These are phyloP conservation scores for Colletotrichum melonis DNA, from an alignment of 2,329 filamentous ascomycete species.

Conservation along the genomic window DNA sequence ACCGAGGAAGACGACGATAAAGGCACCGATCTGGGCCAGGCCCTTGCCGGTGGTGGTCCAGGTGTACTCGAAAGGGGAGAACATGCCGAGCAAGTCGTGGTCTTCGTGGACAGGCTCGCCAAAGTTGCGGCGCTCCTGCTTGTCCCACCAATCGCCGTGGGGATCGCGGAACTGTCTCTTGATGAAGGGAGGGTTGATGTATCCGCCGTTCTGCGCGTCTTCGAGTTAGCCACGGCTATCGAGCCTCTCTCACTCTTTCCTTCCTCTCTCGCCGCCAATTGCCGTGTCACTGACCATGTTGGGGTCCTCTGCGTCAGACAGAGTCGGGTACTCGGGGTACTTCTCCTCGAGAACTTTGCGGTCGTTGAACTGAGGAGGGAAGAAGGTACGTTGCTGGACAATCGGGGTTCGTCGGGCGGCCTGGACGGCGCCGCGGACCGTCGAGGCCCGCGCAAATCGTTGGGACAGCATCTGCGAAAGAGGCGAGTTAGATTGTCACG, in stretches of 20 bases:
- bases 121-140: slow-evolving; percentile 96
- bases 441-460: slow-evolving; percentile 65
- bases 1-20: slow-evolving; percentile 71
- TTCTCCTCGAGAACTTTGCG: slow-evolving; percentile 61
- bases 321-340: slow-evolving; percentile 58
- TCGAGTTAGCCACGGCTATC: slow-evolving; percentile 38
- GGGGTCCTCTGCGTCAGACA: slow-evolving; percentile 73
- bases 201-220: slow-evolving; percentile 80
- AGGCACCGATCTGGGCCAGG: slow-evolving; percentile 74
- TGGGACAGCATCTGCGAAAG: slow-evolving; percentile 68
- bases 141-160: slow-evolving; percentile 95
- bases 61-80: slow-evolving; percentile 90
- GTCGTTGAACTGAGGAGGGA: slow-evolving; percentile 62
- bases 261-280: not conserved
- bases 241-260: not conserved
- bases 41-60: slow-evolving; percentile 80
- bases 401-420: slow-evolving; percentile 62
- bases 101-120: slow-evolving; percentile 98
- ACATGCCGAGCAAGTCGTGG: slow-evolving; percentile 90
- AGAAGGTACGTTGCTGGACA: slow-evolving; percentile 67
- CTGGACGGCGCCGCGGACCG: slow-evolving; percentile 56
- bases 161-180: slow-evolving; percentile 96
- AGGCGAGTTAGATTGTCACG: not conserved
- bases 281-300: slow-evolving; percentile 68
- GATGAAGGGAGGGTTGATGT: slow-evolving; percentile 80